phyloP scores from a whole-genome alignment of 2,329 filamentous ascomycete genomes.

The Clathrospora elynae region DNA sequence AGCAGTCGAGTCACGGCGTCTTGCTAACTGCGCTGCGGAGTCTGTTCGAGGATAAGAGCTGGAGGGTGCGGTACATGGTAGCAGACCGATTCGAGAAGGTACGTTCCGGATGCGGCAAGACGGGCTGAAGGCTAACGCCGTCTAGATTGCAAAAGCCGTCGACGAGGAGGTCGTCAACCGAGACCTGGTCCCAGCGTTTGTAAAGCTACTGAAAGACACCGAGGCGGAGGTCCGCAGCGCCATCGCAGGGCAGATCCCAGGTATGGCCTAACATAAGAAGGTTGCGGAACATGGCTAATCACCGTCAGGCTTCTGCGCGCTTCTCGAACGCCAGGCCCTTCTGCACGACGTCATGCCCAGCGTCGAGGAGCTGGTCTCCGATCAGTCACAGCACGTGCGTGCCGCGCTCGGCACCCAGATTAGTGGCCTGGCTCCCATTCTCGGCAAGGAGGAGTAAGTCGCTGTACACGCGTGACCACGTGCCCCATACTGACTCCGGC shows the following conservation, averaged over 20 bases:
- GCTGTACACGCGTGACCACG: constrained; percentile 27
- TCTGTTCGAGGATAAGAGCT: constrained; percentile 98
- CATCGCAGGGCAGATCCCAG: constrained; percentile 94
- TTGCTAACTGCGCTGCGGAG: constrained; percentile 86
- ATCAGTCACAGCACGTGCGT: constrained; percentile 94
- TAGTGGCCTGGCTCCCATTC: constrained; percentile 91
- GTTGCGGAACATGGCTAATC: constrained; percentile 34
- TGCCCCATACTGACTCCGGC: constrained; percentile 24
- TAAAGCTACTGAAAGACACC: constrained; percentile 96
- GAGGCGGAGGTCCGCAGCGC: constrained; percentile 97
- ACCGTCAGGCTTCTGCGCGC: constrained; percentile 78
- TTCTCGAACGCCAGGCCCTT: constrained; percentile 85
- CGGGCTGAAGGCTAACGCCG: constrained; percentile 32
- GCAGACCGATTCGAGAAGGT: constrained; percentile 98
- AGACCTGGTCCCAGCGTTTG: constrained; percentile 94
- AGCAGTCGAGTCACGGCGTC: constrained; percentile 94
- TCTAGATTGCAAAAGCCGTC: constrained; percentile 93
- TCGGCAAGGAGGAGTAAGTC: constrained; percentile 93
- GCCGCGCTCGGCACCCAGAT: constrained; percentile 96
- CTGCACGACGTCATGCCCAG: constrained; percentile 96
- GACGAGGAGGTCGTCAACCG: constrained; percentile 94
- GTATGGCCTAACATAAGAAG: constrained; percentile 47
- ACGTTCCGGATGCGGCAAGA: constrained; percentile 16
- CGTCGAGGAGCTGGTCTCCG: constrained; percentile 93
- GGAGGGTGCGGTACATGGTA: constrained; percentile 99